Percentiles rank a stretch among this genome's conserved stretches.
These are phyloP conservation scores for Penicillium oxalicum DNA, from an alignment of 2,329 filamentous ascomycete genomes.

Conservation along the genomic window DNA sequence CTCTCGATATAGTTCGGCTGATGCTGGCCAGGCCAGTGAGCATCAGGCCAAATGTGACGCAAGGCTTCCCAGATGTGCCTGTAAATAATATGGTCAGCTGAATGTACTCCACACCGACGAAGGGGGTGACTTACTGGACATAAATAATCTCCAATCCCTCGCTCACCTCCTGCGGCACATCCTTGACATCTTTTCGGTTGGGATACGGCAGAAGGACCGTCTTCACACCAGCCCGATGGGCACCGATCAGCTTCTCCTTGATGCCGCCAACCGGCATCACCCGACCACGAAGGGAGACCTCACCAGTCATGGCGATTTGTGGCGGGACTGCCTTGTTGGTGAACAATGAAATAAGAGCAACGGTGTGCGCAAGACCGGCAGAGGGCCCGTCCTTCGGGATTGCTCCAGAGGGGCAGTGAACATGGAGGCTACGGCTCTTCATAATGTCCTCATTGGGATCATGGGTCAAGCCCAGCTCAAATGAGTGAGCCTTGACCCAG, in stretches of 20 bases:
- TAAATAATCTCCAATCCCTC: slow-evolving; percentile 81
- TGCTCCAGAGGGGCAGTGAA: slow-evolving; percentile 90
- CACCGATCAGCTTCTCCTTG: slow-evolving; percentile 97
- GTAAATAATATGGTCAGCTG: slow-evolving; percentile 16
- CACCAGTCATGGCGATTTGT: slow-evolving; percentile 88
- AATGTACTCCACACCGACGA: neutral
- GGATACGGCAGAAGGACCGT: slow-evolving; percentile 81
- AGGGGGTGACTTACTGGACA: slow-evolving; percentile 62
- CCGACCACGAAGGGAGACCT: slow-evolving; percentile 73
- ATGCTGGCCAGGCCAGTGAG: slow-evolving; percentile 71
- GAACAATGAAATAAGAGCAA: slow-evolving; percentile 88
- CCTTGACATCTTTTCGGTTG: slow-evolving; percentile 87
- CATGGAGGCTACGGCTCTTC: slow-evolving; percentile 88
- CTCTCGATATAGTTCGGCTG: slow-evolving; percentile 68
- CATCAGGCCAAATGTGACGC: slow-evolving; percentile 84
- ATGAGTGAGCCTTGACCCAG: slow-evolving; percentile 96
- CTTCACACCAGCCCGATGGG: slow-evolving; percentile 86
- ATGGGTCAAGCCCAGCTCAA: slow-evolving; percentile 75
- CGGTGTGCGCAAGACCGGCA: slow-evolving; percentile 87
- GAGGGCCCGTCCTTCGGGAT: slow-evolving; percentile 85
- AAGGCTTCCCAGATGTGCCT: slow-evolving; percentile 95
- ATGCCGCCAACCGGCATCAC: slow-evolving; percentile 95
- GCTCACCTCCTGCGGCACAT: slow-evolving; percentile 84
- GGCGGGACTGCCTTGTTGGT: slow-evolving; percentile 79
- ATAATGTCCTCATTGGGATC: slow-evolving; percentile 86